phyloP scores from a whole-genome alignment of 2,329 filamentous ascomycete species.

The Atkinsonella hypoxylon region DNA sequence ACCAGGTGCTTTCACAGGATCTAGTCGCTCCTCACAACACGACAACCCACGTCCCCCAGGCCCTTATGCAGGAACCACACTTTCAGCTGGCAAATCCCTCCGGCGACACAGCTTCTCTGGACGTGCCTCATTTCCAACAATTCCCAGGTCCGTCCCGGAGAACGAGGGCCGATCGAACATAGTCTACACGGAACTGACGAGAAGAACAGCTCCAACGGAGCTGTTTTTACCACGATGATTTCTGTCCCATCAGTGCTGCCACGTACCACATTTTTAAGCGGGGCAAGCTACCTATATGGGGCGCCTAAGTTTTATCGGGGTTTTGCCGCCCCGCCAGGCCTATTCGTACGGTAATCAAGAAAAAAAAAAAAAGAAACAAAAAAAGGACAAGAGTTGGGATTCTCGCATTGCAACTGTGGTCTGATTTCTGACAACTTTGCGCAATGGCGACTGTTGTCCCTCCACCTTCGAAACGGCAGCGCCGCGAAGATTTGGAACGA shows the following conservation, averaged over 20 bases:
- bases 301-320: slow-evolving; percentile 16
- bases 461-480: slow-evolving; percentile 82
- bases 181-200: background rate
- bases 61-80: slow-evolving; percentile 17
- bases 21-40: slow-evolving; percentile 6
- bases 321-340: slow-evolving; percentile 10
- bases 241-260: background rate
- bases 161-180: slow-evolving; percentile 15
- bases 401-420: background rate
- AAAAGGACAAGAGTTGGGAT: background rate
- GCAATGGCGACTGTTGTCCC: slow-evolving; percentile 69
- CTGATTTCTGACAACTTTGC: background rate
- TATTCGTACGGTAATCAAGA: background rate
- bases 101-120: background rate
- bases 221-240: background rate
- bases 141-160: slow-evolving; percentile 19
- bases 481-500: slow-evolving; percentile 59
- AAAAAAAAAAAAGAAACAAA: too few relatives aligned
- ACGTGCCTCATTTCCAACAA: slow-evolving; percentile 15
- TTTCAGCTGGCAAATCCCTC: slow-evolving; percentile 16
- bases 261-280: background rate
- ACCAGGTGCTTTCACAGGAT: slow-evolving; percentile 1
- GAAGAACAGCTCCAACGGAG: background rate
- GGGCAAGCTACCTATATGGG: background rate
- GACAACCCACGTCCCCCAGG: slow-evolving; percentile 8